Percentiles rank a stretch among this genome's conserved stretches.
phyloP scores from a whole-genome alignment of 768 basidiomycete genomes.

The Rhodotorula graminis region DNA sequence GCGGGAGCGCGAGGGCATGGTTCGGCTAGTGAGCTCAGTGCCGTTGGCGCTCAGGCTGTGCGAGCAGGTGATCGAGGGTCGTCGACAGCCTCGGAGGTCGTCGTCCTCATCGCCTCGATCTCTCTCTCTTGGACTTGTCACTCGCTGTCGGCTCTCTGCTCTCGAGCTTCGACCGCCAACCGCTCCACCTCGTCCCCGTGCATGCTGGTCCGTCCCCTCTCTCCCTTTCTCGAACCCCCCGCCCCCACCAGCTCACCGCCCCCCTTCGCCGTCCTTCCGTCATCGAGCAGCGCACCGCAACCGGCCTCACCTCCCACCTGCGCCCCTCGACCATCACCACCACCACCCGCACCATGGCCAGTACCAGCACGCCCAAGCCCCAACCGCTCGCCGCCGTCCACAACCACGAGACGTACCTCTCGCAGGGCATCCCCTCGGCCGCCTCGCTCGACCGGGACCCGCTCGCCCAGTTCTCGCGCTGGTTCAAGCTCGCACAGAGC shows the following conservation, averaged over 20 bases:
- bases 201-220: constrained; percentile 1
- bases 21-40: background rate
- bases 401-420: constrained; percentile 36
- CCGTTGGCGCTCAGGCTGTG: too few relatives aligned
- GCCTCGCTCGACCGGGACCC: constrained; percentile 57
- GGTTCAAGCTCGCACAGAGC: constrained; percentile 60
- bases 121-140: too few relatives aligned
- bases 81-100: too few relatives aligned
- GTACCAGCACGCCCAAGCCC: too few relatives aligned
- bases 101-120: too few relatives aligned
- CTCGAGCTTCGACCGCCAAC: too few relatives aligned
- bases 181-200: background rate
- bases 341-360: background rate
- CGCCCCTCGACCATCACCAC: background rate
- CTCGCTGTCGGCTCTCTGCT: too few relatives aligned
- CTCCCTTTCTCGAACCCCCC: background rate
- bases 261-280: background rate
- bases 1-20: background rate
- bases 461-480: constrained; percentile 74
- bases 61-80: too few relatives aligned
- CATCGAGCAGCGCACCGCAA: background rate
- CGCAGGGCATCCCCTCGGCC: constrained; percentile 32
- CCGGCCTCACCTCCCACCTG: background rate
- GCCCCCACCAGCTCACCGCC: background rate
- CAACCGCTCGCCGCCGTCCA: constrained; percentile 14